These are phyloP conservation scores for Phytophthora meadii DNA, from an alignment of 352 stramenopile genomes.

Conservation along the genomic window DNA sequence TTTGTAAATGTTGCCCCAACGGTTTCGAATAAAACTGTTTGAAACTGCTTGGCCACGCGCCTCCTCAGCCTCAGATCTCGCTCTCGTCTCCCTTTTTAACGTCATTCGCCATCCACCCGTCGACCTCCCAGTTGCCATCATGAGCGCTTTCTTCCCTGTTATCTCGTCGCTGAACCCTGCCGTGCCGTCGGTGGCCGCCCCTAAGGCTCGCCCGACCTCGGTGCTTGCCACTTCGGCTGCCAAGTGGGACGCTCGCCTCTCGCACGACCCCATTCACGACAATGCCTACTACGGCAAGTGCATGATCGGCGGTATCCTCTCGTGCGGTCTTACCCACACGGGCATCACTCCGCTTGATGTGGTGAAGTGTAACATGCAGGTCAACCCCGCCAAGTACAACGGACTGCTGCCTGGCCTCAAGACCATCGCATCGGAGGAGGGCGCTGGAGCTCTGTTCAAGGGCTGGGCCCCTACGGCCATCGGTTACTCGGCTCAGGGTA, in stretches of 20 bases:
- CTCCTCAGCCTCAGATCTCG: conserved; percentile 28
- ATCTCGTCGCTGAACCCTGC: conserved; percentile 77
- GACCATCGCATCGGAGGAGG: conserved; percentile 90
- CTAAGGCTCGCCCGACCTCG: conserved; percentile 44
- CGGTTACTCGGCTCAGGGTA: conserved; percentile 91
- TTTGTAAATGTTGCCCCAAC: conserved; percentile 14
- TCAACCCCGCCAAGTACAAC: conserved; percentile 89
- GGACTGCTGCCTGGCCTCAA: conserved; percentile 83
- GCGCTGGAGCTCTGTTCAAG: conserved; percentile 85
- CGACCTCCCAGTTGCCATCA: conserved; percentile 43
- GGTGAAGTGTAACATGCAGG: conserved; percentile 97
- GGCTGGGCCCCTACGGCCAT: conserved; percentile 93
- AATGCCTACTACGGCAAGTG: conserved; percentile 95
- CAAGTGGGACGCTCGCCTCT: conserved; percentile 85
- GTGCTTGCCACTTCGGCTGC: conserved; percentile 77
- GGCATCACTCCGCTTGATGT: conserved; percentile 93
- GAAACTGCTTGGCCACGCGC: conserved; percentile 33
- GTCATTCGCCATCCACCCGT: conserved; percentile 78
- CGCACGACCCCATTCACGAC: conserved; percentile 86
- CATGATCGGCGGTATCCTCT: conserved; percentile 93
- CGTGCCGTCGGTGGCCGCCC: conserved; percentile 47
- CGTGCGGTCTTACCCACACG: conserved; percentile 94
- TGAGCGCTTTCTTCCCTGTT: conserved; percentile 82
- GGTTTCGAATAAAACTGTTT: conserved; percentile 30
- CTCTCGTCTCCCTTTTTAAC: conserved; percentile 14